Evolutionary conservation across 352 stramenopile species (phyloP).

Genomic region (Phytophthora citricola): DNA sequence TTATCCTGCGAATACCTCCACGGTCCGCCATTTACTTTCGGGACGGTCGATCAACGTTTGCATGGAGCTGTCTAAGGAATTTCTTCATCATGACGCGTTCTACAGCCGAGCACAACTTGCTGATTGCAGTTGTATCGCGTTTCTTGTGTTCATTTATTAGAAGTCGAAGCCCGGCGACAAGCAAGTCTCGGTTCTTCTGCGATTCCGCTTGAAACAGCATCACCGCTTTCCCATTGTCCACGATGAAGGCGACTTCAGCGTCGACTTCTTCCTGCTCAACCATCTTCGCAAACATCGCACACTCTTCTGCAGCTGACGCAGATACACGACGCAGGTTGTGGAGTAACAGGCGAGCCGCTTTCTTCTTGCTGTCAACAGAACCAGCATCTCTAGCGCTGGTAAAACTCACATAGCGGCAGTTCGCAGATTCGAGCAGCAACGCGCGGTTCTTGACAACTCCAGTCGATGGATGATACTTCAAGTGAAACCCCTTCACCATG

Average conservation of each 20-base stretch:
- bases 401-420: slow-evolving; percentile 66
- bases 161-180: slow-evolving; percentile 69
- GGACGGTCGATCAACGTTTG: slow-evolving; percentile 22
- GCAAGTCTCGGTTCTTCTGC: slow-evolving; percentile 69
- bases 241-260: slow-evolving; percentile 39
- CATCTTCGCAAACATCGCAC: slow-evolving; percentile 40
- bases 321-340: slow-evolving; percentile 65
- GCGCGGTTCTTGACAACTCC: slow-evolving; percentile 55
- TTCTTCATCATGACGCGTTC: slow-evolving; percentile 17
- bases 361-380: slow-evolving; percentile 49
- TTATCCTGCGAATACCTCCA: too few relatives aligned
- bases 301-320: slow-evolving; percentile 30
- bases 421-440: slow-evolving; percentile 43
- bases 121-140: slow-evolving; percentile 46
- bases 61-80: slow-evolving; percentile 20
- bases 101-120: slow-evolving; percentile 35
- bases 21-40: slow-evolving; percentile 16
- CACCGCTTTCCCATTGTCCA: slow-evolving; percentile 68
- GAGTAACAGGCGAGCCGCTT: slow-evolving; percentile 59
- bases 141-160: slow-evolving; percentile 69
- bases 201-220: slow-evolving; percentile 73
- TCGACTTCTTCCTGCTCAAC: slow-evolving; percentile 36
- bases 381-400: slow-evolving; percentile 41
- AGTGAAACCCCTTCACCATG: slow-evolving; percentile 65
- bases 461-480: slow-evolving; percentile 64